phyloP scores from a whole-genome alignment of 257 asterid species.

The Capsicum rhomboideum region DNA sequence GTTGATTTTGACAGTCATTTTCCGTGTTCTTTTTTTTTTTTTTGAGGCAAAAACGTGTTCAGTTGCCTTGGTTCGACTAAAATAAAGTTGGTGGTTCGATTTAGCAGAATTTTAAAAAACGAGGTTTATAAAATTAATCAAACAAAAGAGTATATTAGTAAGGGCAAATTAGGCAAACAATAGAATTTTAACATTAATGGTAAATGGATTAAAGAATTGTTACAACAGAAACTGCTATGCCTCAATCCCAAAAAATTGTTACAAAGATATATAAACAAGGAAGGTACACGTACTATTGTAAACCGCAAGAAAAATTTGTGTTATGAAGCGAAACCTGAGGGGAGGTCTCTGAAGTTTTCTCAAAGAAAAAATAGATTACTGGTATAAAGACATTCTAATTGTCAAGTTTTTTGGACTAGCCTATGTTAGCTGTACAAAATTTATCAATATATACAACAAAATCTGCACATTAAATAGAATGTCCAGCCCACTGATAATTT shows the following conservation, averaged over 20 bases:
- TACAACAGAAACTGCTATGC: not conserved
- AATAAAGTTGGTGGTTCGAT: not conserved
- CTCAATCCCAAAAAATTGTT: not conserved
- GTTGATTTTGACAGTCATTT: slow-evolving; percentile 9
- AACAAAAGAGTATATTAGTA: not conserved
- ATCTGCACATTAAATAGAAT: not conserved
- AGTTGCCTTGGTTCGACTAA: not conserved
- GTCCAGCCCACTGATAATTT: not conserved
- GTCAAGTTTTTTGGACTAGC: not conserved
- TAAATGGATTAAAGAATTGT: not conserved
- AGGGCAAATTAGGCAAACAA: not conserved
- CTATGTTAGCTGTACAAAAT: not conserved
- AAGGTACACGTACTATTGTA: not conserved
- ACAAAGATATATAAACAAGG: not conserved
- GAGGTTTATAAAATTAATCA: not conserved
- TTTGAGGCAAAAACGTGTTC: not conserved
- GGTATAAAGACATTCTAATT: not conserved
- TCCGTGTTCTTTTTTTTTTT: slow-evolving; percentile 11
- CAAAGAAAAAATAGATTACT: not conserved
- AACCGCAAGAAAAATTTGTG: not conserved
- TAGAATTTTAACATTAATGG: not conserved
- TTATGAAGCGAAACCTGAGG: not conserved
- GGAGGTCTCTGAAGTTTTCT: not conserved
- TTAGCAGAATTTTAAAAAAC: not conserved
- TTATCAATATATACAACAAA: not conserved